Base-by-base conservation (phyloP, 805 yeast species). In the Yarrowia sp. region DNA sequence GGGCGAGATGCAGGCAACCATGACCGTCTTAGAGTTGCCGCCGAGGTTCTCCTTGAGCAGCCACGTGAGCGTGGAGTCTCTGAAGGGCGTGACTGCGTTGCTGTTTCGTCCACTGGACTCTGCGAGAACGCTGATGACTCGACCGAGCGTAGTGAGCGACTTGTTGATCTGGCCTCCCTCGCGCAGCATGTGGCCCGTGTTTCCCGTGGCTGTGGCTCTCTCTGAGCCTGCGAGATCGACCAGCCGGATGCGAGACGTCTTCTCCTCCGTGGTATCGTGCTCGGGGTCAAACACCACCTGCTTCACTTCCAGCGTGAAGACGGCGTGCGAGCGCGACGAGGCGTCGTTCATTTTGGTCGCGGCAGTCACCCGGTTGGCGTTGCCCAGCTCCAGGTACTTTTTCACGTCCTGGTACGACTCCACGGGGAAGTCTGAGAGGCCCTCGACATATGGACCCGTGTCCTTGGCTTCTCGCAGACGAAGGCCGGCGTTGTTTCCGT, bases 181-280 rank as follows among this genome's bases (percentile, higher is more conserved):
- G 66, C 84, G 81, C 62, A 87, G 77, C 56, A 94, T 74, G 24
- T 65, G 71, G 13, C 80, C 80, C 16, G 80, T 82, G 6, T 86
- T 81, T 29, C 87, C 86, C 0, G 89, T 82, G 24, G 85, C 79
- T 18, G 76, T 72, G 2, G 86, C 82, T 59, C 93, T 77, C 70
- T 89, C 96, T 0, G 93, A 86, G 0, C 96, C 92, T 0, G 96
- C 96, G 64, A 89, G 73, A 73, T 89, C 96, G 1, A 89, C 93
- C 16, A 89, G 76, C 63, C 87, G 78, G 36, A 90, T 76, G 64
- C 81, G 81, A 1, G 94, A 86, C 0, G 79, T 72, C 66, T 81
- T 81, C 65, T 81, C 84, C 51, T 73, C 72, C 13, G 74, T 73
- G 47, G 77, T 65, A 8, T 70, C 71, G 0, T 71, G 68, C 6